These are phyloP conservation scores for Cladosporium sp. DNA, from an alignment of 2,329 filamentous ascomycete genomes.

Conservation along the genomic window DNA sequence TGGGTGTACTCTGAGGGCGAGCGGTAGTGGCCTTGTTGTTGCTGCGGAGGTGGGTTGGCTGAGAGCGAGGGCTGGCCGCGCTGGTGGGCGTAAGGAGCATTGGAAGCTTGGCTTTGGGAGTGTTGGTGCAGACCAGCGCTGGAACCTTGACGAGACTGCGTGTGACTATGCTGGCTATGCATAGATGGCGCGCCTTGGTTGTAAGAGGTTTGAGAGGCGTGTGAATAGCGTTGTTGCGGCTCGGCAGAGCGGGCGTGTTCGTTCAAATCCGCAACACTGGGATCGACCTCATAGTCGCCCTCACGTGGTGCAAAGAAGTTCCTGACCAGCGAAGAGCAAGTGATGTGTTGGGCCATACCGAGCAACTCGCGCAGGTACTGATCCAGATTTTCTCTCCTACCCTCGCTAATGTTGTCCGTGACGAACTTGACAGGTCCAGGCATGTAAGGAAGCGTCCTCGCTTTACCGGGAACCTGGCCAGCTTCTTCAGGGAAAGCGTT, in stretches of 20 bases:
- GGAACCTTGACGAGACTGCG: slow-evolving; percentile 19
- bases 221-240: slow-evolving; percentile 54
- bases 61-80: slow-evolving; percentile 17
- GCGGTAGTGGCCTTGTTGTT: slow-evolving; percentile 23
- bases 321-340: slow-evolving; percentile 76
- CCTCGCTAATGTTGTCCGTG: slow-evolving; percentile 95
- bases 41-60: slow-evolving; percentile 15
- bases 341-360: slow-evolving; percentile 77
- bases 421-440: slow-evolving; percentile 96
- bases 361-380: slow-evolving; percentile 93
- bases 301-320: slow-evolving; percentile 87
- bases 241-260: slow-evolving; percentile 68
- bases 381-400: slow-evolving; percentile 85
- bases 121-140: slow-evolving; percentile 19
- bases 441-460: slow-evolving; percentile 91
- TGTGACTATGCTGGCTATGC: slow-evolving; percentile 15
- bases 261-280: slow-evolving; percentile 52
- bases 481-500: slow-evolving; percentile 90
- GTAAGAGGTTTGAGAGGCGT: slow-evolving; percentile 26
- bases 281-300: slow-evolving; percentile 90
- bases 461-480: slow-evolving; percentile 69
- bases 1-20: slow-evolving; percentile 22
- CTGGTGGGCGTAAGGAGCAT: slow-evolving; percentile 19
- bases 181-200: slow-evolving; percentile 13
- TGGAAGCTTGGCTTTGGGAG: slow-evolving; percentile 14